These are phyloP conservation scores for Sporothrix dimorphospora DNA, from an alignment of 2,329 filamentous ascomycete species.

Conservation along the genomic window DNA sequence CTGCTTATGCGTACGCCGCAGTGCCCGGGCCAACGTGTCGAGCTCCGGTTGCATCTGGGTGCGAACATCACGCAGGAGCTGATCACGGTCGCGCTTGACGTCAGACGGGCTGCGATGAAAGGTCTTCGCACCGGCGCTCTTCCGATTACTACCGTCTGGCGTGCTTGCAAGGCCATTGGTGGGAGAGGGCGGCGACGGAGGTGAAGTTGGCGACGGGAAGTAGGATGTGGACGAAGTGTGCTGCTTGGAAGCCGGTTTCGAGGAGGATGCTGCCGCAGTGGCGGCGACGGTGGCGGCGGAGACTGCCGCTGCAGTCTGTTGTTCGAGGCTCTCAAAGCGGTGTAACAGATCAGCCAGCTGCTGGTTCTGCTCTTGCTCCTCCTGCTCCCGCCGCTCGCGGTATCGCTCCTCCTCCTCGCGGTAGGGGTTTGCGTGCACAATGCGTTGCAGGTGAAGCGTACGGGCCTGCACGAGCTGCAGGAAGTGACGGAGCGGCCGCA, in stretches of 20 bases:
- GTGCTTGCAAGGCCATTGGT: background rate
- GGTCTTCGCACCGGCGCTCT: background rate
- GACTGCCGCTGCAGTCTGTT: conserved; percentile 37
- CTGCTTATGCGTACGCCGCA: conserved; percentile 90
- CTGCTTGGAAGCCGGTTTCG: background rate
- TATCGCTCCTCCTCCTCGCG: conserved; percentile 32
- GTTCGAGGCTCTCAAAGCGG: conserved; percentile 72
- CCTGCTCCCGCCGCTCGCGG: conserved; percentile 29
- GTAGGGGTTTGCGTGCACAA: conserved; percentile 62
- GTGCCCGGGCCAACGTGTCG: conserved; percentile 84
- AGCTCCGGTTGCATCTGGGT: conserved; percentile 76
- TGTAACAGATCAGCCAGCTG: conserved; percentile 59
- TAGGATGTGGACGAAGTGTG: background rate
- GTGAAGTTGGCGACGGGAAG: background rate
- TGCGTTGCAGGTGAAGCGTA: conserved; percentile 78
- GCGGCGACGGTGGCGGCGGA: background rate
- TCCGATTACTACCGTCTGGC: background rate
- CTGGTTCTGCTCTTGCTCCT: conserved; percentile 43
- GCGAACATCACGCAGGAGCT: conserved; percentile 60
- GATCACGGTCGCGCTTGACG: conserved; percentile 28
- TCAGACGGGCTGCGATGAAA: conserved; percentile 34
- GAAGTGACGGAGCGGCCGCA: conserved; percentile 79
- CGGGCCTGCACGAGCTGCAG: conserved; percentile 78
- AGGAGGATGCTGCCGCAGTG: background rate
- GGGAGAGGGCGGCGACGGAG: conserved; percentile 11